phyloP scores from a whole-genome alignment of 2,329 filamentous ascomycete genomes.

The Huntiella moniliformis region DNA sequence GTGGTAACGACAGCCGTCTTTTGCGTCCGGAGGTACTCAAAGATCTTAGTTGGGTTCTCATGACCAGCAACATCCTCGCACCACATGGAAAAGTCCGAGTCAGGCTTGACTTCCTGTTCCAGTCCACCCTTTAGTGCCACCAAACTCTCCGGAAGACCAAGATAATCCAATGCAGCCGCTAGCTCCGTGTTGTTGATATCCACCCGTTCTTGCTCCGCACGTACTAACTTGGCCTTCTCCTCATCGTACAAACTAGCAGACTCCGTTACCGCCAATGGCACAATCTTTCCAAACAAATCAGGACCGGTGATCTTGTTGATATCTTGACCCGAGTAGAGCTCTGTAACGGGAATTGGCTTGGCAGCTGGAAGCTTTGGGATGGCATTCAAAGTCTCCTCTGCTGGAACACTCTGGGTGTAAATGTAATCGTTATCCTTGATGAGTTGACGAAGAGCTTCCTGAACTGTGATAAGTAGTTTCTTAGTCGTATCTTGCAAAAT shows the following conservation, averaged over 20 bases:
- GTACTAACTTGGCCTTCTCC: constrained; percentile 88
- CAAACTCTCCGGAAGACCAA: constrained; percentile 73
- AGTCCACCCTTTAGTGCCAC: constrained; percentile 85
- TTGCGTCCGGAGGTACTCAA: constrained; percentile 60
- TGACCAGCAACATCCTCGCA: constrained; percentile 82
- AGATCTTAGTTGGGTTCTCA: constrained; percentile 57
- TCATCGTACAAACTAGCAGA: constrained; percentile 95
- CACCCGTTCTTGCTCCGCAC: constrained; percentile 83
- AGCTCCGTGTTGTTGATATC: constrained; percentile 90
- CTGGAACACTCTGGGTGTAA: constrained; percentile 82
- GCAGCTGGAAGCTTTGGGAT: constrained; percentile 86
- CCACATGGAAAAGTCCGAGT: constrained; percentile 85
- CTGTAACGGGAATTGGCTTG: constrained; percentile 91
- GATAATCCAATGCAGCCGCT: constrained; percentile 83
- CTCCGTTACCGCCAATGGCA: constrained; percentile 89
- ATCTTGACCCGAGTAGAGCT: constrained; percentile 91
- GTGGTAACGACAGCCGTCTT: constrained; percentile 55
- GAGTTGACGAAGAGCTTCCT: constrained; percentile 59
- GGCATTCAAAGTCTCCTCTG: constrained; percentile 59
- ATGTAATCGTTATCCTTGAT: constrained; percentile 95
- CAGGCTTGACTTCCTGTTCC: constrained; percentile 59
- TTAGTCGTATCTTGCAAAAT: constrained; percentile 66
- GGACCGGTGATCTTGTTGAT: constrained; percentile 93
- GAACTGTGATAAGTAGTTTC: constrained; percentile 59
- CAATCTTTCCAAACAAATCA: constrained; percentile 91